Conservation (phyloP, 306 rosid species). For the Purshia tridentata region DNA sequence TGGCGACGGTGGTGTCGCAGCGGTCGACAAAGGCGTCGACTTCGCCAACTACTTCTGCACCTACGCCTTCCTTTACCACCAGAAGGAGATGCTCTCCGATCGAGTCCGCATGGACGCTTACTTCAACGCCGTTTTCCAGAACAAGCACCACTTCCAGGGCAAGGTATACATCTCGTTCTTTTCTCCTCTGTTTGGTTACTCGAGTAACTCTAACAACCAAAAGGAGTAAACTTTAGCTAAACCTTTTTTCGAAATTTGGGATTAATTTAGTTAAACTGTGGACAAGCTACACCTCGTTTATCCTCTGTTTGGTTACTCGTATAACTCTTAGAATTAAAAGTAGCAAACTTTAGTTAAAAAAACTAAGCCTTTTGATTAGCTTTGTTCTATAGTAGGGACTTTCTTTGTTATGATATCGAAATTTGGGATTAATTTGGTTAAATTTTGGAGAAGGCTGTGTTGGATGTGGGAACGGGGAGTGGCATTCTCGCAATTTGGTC, state of each 20-base stretch:
- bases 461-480: slow-evolving; percentile 99
- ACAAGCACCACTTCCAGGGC: slow-evolving; percentile 79
- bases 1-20: slow-evolving; percentile 19
- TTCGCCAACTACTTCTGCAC: slow-evolving; percentile 91
- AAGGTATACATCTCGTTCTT: slow-evolving; percentile 45
- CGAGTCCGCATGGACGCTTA: slow-evolving; percentile 99
- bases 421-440: slow-evolving; percentile 27
- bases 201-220: neutral
- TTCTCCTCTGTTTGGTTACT: neutral
- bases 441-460: slow-evolving; percentile 66
- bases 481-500: slow-evolving; percentile 99
- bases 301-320: neutral
- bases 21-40: slow-evolving; percentile 79
- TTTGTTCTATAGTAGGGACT: neutral
- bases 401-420: neutral
- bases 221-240: neutral
- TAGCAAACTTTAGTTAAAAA: neutral
- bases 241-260: too few species aligned
- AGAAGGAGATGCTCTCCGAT: slow-evolving; percentile 98
- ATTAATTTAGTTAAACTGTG: too few species aligned
- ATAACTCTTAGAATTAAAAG: neutral
- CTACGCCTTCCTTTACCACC: slow-evolving; percentile 88
- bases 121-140: slow-evolving; percentile 70
- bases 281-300: slow-evolving; percentile 38
- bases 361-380: neutral